These are phyloP conservation scores for Wickerhamomyces bovis DNA, from an alignment of 805 yeast genomes.

Conservation along the genomic window DNA sequence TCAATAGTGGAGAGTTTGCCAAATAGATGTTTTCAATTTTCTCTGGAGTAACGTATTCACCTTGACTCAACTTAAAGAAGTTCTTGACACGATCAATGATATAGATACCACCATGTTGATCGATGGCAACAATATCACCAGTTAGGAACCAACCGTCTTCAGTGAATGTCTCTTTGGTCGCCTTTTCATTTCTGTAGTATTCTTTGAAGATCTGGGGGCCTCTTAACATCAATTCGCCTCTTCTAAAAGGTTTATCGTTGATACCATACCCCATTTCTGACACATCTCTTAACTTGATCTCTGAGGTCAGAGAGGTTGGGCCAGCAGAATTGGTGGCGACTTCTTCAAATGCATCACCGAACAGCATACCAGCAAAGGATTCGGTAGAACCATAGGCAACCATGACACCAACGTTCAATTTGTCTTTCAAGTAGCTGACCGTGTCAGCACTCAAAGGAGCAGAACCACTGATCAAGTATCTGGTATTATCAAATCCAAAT, in stretches of 20 bases:
- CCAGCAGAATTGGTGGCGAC: constrained; percentile 44
- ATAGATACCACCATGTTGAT: constrained; percentile 43
- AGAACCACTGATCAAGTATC: constrained; percentile 44
- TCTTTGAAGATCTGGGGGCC: constrained; percentile 57
- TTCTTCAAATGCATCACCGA: constrained; percentile 38
- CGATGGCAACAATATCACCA: constrained; percentile 57
- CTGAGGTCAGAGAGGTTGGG: constrained; percentile 44
- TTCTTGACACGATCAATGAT: constrained; percentile 74
- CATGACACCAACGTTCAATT: constrained; percentile 43
- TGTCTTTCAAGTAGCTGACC: constrained; percentile 49
- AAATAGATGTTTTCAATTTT: constrained; percentile 61
- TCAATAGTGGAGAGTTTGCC: constrained; percentile 42
- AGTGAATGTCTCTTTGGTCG: constrained; percentile 47
- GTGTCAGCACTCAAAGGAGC: constrained; percentile 66
- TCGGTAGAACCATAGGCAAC: constrained; percentile 69
- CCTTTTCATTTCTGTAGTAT: constrained; percentile 49
- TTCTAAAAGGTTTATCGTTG: constrained; percentile 32
- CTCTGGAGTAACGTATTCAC: constrained; percentile 70
- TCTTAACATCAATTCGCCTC: constrained; percentile 57
- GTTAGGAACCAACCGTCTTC: constrained; percentile 59
- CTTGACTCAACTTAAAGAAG: constrained; percentile 63
- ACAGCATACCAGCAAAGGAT: constrained; percentile 52
- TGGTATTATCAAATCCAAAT: constrained; percentile 40
- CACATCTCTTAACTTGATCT: constrained; percentile 52
- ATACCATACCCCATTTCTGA: constrained; percentile 49